Percentiles rank a stretch among this genome's conserved stretches.
Conservation (phyloP, 768 basidiomycete genomes). For the Plicaturopsis crispa region DNA sequence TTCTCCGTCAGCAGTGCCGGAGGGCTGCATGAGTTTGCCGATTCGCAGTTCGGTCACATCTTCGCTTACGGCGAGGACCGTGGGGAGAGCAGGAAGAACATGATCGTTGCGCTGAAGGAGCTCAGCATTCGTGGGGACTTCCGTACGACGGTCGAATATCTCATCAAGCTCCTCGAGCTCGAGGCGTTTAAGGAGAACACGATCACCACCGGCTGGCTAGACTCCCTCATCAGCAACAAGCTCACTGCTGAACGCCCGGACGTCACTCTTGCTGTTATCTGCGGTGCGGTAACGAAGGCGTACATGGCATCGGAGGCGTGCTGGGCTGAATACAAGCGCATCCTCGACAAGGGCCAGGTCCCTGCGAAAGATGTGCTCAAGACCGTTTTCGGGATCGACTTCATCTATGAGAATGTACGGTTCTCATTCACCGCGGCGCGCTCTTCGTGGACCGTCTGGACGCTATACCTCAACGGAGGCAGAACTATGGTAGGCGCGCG, state of each 20-base stretch:
- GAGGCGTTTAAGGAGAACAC: constrained; percentile 96
- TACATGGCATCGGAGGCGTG: constrained; percentile 86
- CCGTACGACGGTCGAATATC: constrained; percentile 96
- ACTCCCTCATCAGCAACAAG: constrained; percentile 93
- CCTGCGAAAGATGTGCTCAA: constrained; percentile 91
- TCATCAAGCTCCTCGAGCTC: constrained; percentile 94
- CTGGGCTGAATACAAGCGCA: constrained; percentile 87
- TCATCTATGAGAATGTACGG: constrained; percentile 93
- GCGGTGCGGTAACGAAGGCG: constrained; percentile 94
- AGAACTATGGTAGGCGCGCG: constrained; percentile 88
- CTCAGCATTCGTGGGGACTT: constrained; percentile 98
- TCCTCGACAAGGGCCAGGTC: constrained; percentile 97
- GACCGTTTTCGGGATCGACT: constrained; percentile 94
- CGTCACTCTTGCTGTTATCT: constrained; percentile 85
- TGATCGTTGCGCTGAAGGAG: constrained; percentile 98
- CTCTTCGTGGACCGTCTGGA: constrained; percentile 84
- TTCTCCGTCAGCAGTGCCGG: constrained; percentile 95
- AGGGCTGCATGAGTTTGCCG: constrained; percentile 97
- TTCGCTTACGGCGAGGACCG: constrained; percentile 98
- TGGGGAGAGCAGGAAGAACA: constrained; percentile 92
- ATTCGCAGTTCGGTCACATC: constrained; percentile 99
- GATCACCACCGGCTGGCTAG: constrained; percentile 98
- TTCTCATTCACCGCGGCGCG: constrained; percentile 95
- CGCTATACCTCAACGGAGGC: constrained; percentile 93
- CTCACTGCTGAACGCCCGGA: constrained; percentile 97